Conservation (phyloP, 192 early-diverging fungal genomes). For the Kickxella alabastrina region DNA sequence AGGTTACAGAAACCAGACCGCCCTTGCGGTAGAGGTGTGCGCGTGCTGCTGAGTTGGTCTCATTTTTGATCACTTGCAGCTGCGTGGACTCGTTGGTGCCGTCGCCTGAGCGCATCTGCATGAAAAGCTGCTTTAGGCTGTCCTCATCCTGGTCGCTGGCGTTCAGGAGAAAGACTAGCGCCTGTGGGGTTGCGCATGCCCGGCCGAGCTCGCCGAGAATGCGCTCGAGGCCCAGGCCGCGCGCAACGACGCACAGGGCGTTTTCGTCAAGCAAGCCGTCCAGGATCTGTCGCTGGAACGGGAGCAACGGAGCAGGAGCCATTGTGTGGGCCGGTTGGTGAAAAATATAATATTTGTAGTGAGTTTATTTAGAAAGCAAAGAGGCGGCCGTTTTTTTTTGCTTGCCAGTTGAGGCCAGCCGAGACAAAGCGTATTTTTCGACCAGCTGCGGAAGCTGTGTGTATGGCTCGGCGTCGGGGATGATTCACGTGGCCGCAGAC, state of each 20-base stretch:
- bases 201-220: conserved; percentile 70
- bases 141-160: conserved; percentile 58
- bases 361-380: too few relatives aligned
- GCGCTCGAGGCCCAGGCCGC: conserved; percentile 70
- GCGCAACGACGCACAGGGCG: conserved; percentile 72
- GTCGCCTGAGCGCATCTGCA: conserved; percentile 48
- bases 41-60: conserved; percentile 28
- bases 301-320: conserved; percentile 29
- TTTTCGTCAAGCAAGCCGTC: conserved; percentile 69
- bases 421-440: too few relatives aligned
- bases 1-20: conserved; percentile 81
- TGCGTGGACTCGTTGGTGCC: conserved; percentile 14
- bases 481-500: neutral
- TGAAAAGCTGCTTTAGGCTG: conserved; percentile 51
- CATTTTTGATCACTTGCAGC: conserved; percentile 15
- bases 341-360: too few relatives aligned
- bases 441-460: neutral
- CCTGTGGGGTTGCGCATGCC: conserved; percentile 62
- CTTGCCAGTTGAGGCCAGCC: too few relatives aligned
- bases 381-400: too few relatives aligned
- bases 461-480: too few relatives aligned
- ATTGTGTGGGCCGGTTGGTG: neutral
- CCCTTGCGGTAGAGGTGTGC: conserved; percentile 70
- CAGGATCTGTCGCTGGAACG: conserved; percentile 66
- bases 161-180: conserved; percentile 79